Conservation (phyloP, 495 filamentous ascomycete species). For the Pseudevernia furfuracea region DNA sequence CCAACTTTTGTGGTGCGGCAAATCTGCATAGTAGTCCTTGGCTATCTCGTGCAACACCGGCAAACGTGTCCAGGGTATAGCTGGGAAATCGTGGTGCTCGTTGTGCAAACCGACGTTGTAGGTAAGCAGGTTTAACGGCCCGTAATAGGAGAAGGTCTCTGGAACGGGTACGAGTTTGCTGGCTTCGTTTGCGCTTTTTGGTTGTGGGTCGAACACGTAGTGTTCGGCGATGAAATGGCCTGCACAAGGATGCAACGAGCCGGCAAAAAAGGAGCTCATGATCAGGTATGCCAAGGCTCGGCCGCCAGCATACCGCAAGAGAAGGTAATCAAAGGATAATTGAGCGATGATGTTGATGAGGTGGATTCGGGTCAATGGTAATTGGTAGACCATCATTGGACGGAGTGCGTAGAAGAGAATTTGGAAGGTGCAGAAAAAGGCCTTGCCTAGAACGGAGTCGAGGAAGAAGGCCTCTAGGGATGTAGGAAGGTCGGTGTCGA, state of each 20-base stretch:
- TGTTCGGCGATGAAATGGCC: constrained; percentile 99
- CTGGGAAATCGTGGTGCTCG: constrained; percentile 98
- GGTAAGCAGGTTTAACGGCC: constrained; percentile 79
- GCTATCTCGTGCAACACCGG: constrained; percentile 70
- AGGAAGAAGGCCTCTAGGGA: constrained; percentile 86
- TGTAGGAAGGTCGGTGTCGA: constrained; percentile 95
- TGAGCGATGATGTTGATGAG: constrained; percentile 70
- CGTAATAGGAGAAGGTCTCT: constrained; percentile 98
- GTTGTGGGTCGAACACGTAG: constrained; percentile 77
- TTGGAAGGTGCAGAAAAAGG: constrained; percentile 99
- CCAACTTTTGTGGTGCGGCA: constrained; percentile 88
- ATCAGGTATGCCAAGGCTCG: constrained; percentile 71
- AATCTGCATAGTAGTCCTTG: constrained; percentile 81
- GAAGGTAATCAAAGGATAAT: constrained; percentile 63
- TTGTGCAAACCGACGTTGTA: constrained; percentile 98
- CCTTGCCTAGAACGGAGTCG: constrained; percentile 92
- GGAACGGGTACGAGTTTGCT: constrained; percentile 53
- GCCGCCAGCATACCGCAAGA: constrained; percentile 50
- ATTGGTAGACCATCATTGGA: constrained; percentile 86
- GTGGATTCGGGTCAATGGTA: constrained; percentile 83
- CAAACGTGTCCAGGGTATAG: constrained; percentile 86
- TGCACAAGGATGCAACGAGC: constrained; percentile 86
- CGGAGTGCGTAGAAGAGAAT: constrained; percentile 99
- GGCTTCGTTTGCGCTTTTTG: constrained; percentile 33
- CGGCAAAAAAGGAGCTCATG: constrained; percentile 83